Conservation (phyloP, 768 basidiomycete species). For the Hygrocybe coccinea region DNA sequence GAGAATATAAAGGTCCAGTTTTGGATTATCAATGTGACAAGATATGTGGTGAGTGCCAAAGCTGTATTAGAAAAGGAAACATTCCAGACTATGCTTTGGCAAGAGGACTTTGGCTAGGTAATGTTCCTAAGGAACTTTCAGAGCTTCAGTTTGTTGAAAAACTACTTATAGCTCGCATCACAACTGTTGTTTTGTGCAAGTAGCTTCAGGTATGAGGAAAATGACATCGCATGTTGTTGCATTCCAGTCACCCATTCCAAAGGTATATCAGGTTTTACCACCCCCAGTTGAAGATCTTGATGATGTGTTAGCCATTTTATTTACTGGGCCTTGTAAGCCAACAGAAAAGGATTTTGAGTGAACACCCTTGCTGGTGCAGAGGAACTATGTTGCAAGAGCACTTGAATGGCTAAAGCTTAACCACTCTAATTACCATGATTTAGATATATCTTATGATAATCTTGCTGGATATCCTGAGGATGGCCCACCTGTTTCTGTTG, state of each 20-base stretch:
- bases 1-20: neutral
- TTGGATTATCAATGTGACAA: neutral
- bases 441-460: constrained; percentile 25
- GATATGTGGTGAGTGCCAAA: neutral
- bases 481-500: constrained; percentile 19
- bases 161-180: constrained; percentile 20
- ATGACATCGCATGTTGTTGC: constrained; percentile 11
- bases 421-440: constrained; percentile 28
- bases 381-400: constrained; percentile 19
- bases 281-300: constrained; percentile 30
- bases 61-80: neutral
- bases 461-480: constrained; percentile 14
- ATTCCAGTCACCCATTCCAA: constrained; percentile 27
- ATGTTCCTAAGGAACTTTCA: constrained; percentile 22
- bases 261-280: constrained; percentile 30
- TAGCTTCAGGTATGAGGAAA: constrained; percentile 13
- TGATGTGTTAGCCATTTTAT: constrained; percentile 30
- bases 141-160: constrained; percentile 25
- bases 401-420: constrained; percentile 34
- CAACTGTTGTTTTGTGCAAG: constrained; percentile 23
- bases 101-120: constrained; percentile 32
- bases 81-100: constrained; percentile 15
- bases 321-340: constrained; percentile 24
- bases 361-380: constrained; percentile 29
- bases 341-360: constrained; percentile 24